Conservation (phyloP, 2,329 filamentous ascomycete species). For the Fusarium sarcochroum region DNA sequence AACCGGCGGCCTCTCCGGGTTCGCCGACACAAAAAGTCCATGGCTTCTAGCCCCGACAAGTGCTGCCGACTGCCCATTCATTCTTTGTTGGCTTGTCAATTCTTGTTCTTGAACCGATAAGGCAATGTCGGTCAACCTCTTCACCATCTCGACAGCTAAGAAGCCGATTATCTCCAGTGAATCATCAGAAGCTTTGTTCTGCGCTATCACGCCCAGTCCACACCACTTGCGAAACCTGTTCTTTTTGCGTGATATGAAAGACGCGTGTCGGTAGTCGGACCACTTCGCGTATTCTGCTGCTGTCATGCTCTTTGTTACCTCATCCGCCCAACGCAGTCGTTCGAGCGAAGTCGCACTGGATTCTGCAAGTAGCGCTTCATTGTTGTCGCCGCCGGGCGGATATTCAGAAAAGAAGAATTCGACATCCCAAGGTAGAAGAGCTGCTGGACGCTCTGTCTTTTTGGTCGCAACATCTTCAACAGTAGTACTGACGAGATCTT, state of each 20-base stretch:
- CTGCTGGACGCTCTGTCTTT: slow-evolving; percentile 85
- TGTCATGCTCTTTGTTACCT: slow-evolving; percentile 96
- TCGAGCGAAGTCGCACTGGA: slow-evolving; percentile 91
- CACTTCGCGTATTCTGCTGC: slow-evolving; percentile 97
- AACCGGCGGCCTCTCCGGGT: neutral
- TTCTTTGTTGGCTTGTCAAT: neutral
- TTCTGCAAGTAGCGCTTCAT: slow-evolving; percentile 74
- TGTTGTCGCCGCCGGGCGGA: slow-evolving; percentile 76
- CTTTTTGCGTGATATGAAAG: slow-evolving; percentile 96
- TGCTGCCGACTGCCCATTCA: accelerated
- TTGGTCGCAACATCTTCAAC: slow-evolving; percentile 72
- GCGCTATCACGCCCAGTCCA: slow-evolving; percentile 92
- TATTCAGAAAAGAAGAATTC: slow-evolving; percentile 89
- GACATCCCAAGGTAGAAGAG: slow-evolving; percentile 94
- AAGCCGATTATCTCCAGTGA: slow-evolving; percentile 98
- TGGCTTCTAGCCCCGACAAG: neutral
- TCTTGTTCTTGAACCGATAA: slow-evolving; percentile 82
- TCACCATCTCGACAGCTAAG: slow-evolving; percentile 96
- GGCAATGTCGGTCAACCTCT: slow-evolving; percentile 93
- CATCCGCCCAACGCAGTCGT: slow-evolving; percentile 92
- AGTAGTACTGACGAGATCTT: slow-evolving; percentile 76
- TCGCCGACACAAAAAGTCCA: slow-evolving; percentile 9
- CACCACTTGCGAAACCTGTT: slow-evolving; percentile 98
- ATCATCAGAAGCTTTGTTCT: slow-evolving; percentile 95
- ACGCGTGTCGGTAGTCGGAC: slow-evolving; percentile 96